Base-by-base conservation (phyloP, 768 basidiomycete genomes). In the Trametopsis cervina region DNA sequence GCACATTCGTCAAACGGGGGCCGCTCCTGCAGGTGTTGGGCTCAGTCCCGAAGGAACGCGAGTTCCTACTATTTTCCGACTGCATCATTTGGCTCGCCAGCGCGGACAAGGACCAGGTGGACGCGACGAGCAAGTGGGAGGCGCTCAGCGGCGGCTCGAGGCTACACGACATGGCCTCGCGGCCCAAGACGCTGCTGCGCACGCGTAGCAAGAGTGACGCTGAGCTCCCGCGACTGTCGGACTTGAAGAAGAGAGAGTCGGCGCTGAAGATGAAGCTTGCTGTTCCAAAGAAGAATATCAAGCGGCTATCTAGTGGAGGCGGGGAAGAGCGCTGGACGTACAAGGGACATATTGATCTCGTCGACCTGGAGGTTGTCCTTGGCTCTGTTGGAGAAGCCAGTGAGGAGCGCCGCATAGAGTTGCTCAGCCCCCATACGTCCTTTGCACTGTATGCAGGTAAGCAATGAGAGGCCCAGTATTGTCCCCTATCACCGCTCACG, bases 11-110 rank as follows among this genome's bases (percentile, higher is more conserved):
- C 39, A 83, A 80, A 48, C 78, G 86, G 11, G 85, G 83, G 0
- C 55, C 73, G 1, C 69, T 89, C 4, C 59, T 80, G 13, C 81
- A 84, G 57, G 63, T 74, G 42, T 80, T 80, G 58, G 75, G 74
- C 52, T 74, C 71, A 3, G 62, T 66, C 38, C 71, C 77, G 12
- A 62, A 76, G 43, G 74, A 78, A 49, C 73, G 83, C 27, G 83
- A 87, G 53, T 87, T 93, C 60, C 68, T 93, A 9, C 73, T 94
- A 0, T 89, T 93, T 61, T 85, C 83, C 12, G 91, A 94, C 64
- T 81, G 81, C 54, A 64, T 94, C 26, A 57, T 93, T 27, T 90
- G 88, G 87, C 71, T 91, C 18, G 77, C 79, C 15, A 69, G 66
- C 38, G 78, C 72, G 36, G 79, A 78, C 40, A 60, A 56, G 22